These are phyloP conservation scores for Paecilomyces formosus DNA, from an alignment of 2,329 filamentous ascomycete genomes.

Conservation along the genomic window DNA sequence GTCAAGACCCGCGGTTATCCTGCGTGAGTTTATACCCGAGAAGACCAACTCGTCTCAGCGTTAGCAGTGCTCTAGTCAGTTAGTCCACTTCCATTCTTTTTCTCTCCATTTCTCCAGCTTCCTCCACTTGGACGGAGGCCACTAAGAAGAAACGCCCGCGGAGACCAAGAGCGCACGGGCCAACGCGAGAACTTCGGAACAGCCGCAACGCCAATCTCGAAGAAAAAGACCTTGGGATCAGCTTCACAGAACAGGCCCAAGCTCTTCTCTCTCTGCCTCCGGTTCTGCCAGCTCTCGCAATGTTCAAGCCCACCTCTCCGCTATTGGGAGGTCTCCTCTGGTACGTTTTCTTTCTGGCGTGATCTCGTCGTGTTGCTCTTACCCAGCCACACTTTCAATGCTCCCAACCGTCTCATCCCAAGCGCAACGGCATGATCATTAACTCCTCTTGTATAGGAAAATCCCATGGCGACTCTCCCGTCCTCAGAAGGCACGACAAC, in stretches of 20 bases:
- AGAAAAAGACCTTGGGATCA: slow-evolving; percentile 7
- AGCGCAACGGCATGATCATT: neutral
- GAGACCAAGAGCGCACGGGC: slow-evolving; percentile 4
- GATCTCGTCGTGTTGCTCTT: slow-evolving; percentile 1
- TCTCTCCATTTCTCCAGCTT: neutral
- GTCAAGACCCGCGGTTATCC: neutral
- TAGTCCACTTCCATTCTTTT: neutral
- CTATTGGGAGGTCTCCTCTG: slow-evolving; percentile 77
- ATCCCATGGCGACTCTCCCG: slow-evolving; percentile 90
- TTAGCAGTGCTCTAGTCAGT: neutral
- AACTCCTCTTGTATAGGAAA: slow-evolving; percentile 59
- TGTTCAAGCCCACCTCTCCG: slow-evolving; percentile 77
- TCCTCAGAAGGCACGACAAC: slow-evolving; percentile 83
- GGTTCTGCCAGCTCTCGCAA: slow-evolving; percentile 34
- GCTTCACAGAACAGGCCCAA: slow-evolving; percentile 5
- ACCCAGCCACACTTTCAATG: neutral
- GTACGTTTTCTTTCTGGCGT: slow-evolving; percentile 37
- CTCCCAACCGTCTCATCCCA: neutral
- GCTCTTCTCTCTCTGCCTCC: slow-evolving; percentile 4
- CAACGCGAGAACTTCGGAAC: slow-evolving; percentile 2
- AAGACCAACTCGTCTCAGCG: too few relatives aligned
- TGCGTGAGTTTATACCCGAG: neutral
- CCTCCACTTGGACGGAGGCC: neutral
- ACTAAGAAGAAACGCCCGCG: neutral
- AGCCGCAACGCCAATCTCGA: slow-evolving; percentile 2